phyloP scores from a whole-genome alignment of 2,329 filamentous ascomycete genomes.

The Shiraia sp. region DNA sequence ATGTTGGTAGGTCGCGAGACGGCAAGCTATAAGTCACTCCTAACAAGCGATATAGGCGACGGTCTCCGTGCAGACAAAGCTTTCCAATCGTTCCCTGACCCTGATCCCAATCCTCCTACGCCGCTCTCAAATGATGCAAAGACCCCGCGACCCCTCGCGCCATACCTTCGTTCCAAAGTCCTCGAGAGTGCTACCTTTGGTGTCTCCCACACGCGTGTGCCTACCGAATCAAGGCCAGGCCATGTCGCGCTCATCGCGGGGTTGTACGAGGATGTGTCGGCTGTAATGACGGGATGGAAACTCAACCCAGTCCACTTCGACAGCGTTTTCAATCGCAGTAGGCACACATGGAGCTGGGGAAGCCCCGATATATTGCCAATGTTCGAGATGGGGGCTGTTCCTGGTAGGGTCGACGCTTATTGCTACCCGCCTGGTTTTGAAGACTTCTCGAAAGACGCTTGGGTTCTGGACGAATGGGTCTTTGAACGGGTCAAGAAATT shows the following conservation, averaged over 20 bases:
- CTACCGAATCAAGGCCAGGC: slow-evolving; percentile 92
- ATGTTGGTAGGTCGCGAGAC: slow-evolving; percentile 68
- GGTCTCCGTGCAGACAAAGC: slow-evolving; percentile 97
- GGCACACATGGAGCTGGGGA: slow-evolving; percentile 99
- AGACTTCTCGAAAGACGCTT: slow-evolving; percentile 84
- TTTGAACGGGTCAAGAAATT: slow-evolving; percentile 90
- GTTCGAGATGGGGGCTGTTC: slow-evolving; percentile 92
- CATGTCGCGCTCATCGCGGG: slow-evolving; percentile 97
- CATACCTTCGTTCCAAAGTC: slow-evolving; percentile 86
- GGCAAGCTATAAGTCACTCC: not conserved
- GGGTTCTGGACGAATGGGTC: slow-evolving; percentile 87
- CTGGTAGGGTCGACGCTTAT: slow-evolving; percentile 83
- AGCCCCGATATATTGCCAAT: slow-evolving; percentile 96
- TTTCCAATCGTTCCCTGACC: slow-evolving; percentile 90
- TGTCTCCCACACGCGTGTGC: slow-evolving; percentile 94
- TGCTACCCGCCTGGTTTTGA: slow-evolving; percentile 84
- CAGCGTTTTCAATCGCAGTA: slow-evolving; percentile 95
- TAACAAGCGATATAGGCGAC: slow-evolving; percentile 62
- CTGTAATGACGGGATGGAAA: slow-evolving; percentile 98
- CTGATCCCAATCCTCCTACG: slow-evolving; percentile 65
- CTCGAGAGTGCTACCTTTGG: slow-evolving; percentile 92
- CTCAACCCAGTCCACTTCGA: slow-evolving; percentile 98
- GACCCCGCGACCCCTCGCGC: slow-evolving; percentile 79
- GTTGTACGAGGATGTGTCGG: slow-evolving; percentile 95
- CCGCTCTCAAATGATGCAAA: slow-evolving; percentile 62